Conservation (phyloP, 1,284 basidiomycete species). For the Mrakiaceae sp. region DNA sequence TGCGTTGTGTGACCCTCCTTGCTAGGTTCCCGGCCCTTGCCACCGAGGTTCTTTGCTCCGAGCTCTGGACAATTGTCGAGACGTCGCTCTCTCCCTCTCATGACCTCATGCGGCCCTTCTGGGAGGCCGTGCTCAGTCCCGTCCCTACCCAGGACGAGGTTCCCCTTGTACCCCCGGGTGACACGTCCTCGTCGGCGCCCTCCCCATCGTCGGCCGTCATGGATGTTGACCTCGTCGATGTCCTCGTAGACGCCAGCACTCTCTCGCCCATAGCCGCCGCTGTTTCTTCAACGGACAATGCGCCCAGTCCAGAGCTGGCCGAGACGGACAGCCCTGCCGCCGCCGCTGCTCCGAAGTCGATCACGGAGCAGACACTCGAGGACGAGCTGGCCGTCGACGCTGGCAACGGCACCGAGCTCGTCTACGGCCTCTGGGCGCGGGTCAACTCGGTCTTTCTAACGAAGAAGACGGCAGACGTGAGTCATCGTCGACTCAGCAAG, state of each 20-base stretch:
- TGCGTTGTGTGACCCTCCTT: neutral
- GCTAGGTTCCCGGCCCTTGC: conserved; percentile 82
- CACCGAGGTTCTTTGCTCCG: conserved; percentile 90
- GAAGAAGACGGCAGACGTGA: conserved; percentile 81
- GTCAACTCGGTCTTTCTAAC: conserved; percentile 76
- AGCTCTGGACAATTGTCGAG: conserved; percentile 89
- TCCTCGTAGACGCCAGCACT: neutral
- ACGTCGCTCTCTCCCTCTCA: conserved; percentile 62
- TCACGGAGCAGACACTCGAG: neutral
- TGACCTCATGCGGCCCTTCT: conserved; percentile 64
- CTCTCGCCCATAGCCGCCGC: too few relatives aligned
- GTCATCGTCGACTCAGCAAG: conserved; percentile 24
- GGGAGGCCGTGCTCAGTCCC: conserved; percentile 66
- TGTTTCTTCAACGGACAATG: too few relatives aligned
- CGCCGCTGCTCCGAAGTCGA: neutral
- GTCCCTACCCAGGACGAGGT: neutral
- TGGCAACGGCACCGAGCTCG: conserved; percentile 38
- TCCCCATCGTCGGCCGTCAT: neutral
- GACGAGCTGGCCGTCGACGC: conserved; percentile 61
- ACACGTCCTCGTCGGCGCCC: neutral
- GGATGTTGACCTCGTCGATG: neutral
- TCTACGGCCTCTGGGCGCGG: conserved; percentile 53
- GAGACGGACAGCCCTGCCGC: too few relatives aligned
- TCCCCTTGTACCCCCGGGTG: conserved; percentile 1
- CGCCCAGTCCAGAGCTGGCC: too few relatives aligned